Conservation (phyloP, 176 grass and related monocot species). For the Cenchrus americanus region DNA sequence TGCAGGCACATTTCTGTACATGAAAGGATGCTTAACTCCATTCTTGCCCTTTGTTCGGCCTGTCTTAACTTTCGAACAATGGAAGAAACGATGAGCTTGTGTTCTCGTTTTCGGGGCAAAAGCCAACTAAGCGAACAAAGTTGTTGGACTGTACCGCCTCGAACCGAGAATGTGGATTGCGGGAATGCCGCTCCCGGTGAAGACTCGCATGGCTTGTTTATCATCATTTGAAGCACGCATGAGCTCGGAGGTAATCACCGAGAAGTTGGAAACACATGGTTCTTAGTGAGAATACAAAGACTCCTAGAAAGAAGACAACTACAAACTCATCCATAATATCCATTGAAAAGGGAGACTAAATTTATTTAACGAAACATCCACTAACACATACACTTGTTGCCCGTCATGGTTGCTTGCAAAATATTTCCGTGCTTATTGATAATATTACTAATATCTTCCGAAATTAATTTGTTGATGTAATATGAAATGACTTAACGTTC, state of each 20-base stretch:
- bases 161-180: conserved; percentile 26
- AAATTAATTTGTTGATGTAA: too few species aligned
- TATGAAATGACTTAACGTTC: too few species aligned
- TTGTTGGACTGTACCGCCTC: conserved; percentile 12
- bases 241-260: conserved; percentile 62
- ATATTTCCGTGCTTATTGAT: too few species aligned
- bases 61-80: conserved; percentile 58
- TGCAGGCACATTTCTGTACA: conserved; percentile 57
- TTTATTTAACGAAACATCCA: too few species aligned
- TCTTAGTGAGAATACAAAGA: conserved; percentile 39
- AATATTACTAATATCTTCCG: too few species aligned
- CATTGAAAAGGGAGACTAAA: too few species aligned
- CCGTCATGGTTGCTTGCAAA: too few species aligned
- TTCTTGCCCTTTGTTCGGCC: conserved; percentile 48
- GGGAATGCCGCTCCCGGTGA: conserved; percentile 30
- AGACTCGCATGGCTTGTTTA: conserved; percentile 31
- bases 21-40: conserved; percentile 50
- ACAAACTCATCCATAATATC: conserved; percentile 45
- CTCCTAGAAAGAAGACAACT: conserved; percentile 36
- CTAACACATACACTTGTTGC: too few species aligned
- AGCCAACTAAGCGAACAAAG: conserved; percentile 37
- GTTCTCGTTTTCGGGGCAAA: conserved; percentile 70
- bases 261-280: conserved; percentile 49
- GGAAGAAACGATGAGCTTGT: conserved; percentile 63
- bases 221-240: conserved; percentile 35